Conservation (phyloP, 768 basidiomycete genomes). For the Trametes elegans region DNA sequence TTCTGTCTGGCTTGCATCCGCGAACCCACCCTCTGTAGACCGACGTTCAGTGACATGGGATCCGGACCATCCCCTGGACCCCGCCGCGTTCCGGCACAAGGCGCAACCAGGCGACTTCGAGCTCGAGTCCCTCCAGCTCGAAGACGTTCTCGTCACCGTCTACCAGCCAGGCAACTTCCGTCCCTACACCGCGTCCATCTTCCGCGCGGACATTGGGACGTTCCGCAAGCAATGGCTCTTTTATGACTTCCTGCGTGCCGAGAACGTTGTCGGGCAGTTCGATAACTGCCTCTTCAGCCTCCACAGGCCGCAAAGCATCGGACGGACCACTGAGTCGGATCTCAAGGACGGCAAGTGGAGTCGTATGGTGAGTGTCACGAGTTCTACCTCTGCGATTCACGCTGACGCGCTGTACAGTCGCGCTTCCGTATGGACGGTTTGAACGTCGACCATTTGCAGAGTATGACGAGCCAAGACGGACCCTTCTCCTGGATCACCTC, state of each 20-base stretch:
- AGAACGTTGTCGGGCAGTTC: constrained; percentile 94
- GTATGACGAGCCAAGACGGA: constrained; percentile 75
- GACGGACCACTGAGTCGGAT: constrained; percentile 84
- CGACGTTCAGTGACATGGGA: constrained; percentile 86
- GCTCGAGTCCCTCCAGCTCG: constrained; percentile 82
- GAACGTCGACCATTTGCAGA: constrained; percentile 92
- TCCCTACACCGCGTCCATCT: constrained; percentile 89
- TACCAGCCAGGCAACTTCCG: constrained; percentile 93
- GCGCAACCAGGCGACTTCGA: constrained; percentile 85
- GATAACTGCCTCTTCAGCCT: constrained; percentile 97
- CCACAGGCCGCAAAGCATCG: constrained; percentile 94
- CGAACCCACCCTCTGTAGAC: constrained; percentile 46
- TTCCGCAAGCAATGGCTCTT: constrained; percentile 94
- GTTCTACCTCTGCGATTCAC: constrained; percentile 20
- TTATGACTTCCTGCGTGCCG: constrained; percentile 88
- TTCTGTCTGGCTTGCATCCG: not conserved
- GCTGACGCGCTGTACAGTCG: constrained; percentile 48
- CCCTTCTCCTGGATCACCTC: constrained; percentile 98
- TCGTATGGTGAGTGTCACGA: constrained; percentile 90
- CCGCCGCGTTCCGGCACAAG: constrained; percentile 75
- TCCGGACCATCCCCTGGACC: constrained; percentile 75
- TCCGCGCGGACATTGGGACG: constrained; percentile 81
- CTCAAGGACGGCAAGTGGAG: constrained; percentile 81
- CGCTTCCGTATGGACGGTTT: constrained; percentile 97
- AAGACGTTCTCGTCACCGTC: constrained; percentile 91